Base-by-base conservation (phyloP, 176 grass and related monocot genomes). In the Oryza punctata region DNA sequence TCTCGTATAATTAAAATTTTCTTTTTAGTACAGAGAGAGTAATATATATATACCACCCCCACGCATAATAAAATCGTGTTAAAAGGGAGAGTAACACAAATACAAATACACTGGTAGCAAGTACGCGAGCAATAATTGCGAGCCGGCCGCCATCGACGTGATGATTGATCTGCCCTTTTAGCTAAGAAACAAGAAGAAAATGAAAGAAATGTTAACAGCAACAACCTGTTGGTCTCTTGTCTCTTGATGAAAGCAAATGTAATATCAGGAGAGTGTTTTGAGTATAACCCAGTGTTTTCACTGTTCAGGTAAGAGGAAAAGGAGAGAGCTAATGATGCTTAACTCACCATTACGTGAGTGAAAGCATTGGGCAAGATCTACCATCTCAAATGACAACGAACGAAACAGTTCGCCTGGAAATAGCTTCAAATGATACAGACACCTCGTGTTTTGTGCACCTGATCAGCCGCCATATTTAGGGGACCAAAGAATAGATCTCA, bases 341-440 rank as follows among this genome's bases (percentile, higher is more conserved):
- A 61, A 61, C n/a, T 61, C n/a, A 24, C n/a, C 9, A 61, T 61
- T 24, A 23, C n/a, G n/a, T 24, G 8, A 61, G n/a, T 24, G 8
- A 61, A 72, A 72, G 24, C 40, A 26, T 72, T 44, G 37, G 6
- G 37, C 23, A 4, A 46, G 69, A 72, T 45, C 69, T 72, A 72
- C n/a, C 7, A 72, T n/a, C 41, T 15, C 69, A 72, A 71, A 44
- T 44, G 40, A 27, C 40, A 25, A 44, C 10, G 11, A 26, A 44
- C 12, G 5, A 25, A 44, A 72, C 15, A 41, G 7, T 67, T 18
- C 28, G 14, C 4, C 28, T 29, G 7, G 15, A 73, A 30, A 46
- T 74, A 52, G 25, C 3, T 52, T 74, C 27, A 70, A 70, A 70
- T 70, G 68, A n/a, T 65, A 64, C n/a, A 65, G 47, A 59, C 73